phyloP scores from a whole-genome alignment of 2,329 filamentous ascomycete species.

The Podosphaera xanthii region DNA sequence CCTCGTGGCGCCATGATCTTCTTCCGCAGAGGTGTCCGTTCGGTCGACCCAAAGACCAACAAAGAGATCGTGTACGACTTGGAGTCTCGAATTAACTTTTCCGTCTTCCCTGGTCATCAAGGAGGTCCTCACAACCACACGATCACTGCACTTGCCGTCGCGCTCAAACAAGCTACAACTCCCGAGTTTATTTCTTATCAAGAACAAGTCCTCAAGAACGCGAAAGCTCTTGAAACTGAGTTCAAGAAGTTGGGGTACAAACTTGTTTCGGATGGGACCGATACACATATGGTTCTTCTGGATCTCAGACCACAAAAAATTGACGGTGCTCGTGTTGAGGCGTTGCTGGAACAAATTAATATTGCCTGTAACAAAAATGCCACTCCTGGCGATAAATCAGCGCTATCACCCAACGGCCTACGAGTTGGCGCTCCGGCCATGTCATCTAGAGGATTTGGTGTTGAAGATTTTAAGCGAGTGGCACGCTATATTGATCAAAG shows the following conservation, averaged over 20 bases:
- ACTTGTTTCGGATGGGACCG: slow-evolving; percentile 81
- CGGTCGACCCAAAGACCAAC: slow-evolving; percentile 64
- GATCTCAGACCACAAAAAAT: slow-evolving; percentile 77
- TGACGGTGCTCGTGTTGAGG: slow-evolving; percentile 75
- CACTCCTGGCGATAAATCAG: slow-evolving; percentile 82
- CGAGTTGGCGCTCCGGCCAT: slow-evolving; percentile 92
- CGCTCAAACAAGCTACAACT: slow-evolving; percentile 76
- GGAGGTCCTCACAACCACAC: slow-evolving; percentile 98
- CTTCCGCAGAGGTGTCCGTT: slow-evolving; percentile 78
- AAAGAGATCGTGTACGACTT: slow-evolving; percentile 75
- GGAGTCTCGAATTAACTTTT: slow-evolving; percentile 80
- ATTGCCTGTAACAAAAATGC: slow-evolving; percentile 99
- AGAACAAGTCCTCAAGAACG: slow-evolving; percentile 70
- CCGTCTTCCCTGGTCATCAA: slow-evolving; percentile 95
- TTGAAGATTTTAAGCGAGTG: slow-evolving; percentile 70
- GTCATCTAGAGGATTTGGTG: slow-evolving; percentile 83
- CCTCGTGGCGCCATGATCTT: slow-evolving; percentile 96
- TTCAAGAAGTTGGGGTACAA: slow-evolving; percentile 65
- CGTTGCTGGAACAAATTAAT: slow-evolving; percentile 73
- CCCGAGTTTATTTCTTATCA: slow-evolving; percentile 88
- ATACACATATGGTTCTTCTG: slow-evolving; percentile 87
- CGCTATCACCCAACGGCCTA: slow-evolving; percentile 76
- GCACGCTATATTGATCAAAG: slow-evolving; percentile 55
- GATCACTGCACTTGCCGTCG: slow-evolving; percentile 84
- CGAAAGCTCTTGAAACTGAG: slow-evolving; percentile 33